Base-by-base conservation (phyloP, 2,329 filamentous ascomycete genomes). In the Penicillium oxalicum region DNA sequence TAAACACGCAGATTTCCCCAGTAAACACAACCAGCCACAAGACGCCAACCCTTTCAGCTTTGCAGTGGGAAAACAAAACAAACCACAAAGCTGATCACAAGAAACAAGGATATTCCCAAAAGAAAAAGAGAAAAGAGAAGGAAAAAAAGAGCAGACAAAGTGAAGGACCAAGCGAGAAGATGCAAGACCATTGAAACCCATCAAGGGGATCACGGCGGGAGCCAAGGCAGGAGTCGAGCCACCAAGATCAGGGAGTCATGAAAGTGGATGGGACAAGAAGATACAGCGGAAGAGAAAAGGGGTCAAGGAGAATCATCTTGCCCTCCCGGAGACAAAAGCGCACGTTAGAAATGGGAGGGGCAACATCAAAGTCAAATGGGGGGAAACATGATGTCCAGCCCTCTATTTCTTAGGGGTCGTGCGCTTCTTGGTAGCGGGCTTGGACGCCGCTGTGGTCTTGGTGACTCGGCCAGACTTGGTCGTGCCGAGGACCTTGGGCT, bases 381-480 rank as follows among this genome's bases (percentile, higher is more conserved):
- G 11, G 48, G 53, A 44, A 33, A 44, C 38, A 47, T 40, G 47
- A 58, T 58, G 52, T 9, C 49, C 58, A 50, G 54, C 52, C 54
- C 59, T 64, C 44, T 70, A 61, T 61, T 73, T 74, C 66, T 73
- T 74, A 9, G 66, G 49, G 9, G 43, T 33, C n/a, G 70, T 56
- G 28, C 70, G 67, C 63, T 75, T 77, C 65, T 74, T 76, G 55
- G 72, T 63, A 4, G 76, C 66, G 42, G 75, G 71, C 60, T 70
- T 66, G 52, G 69, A 57, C 9, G 69, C 64, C 32, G 74, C 69
- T 34, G 73, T 73, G 37, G 75, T 71, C 82, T 93, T 94, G 61
- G 85, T 82, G 61, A 94, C 86, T 59, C 89, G 86, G 42, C 89
- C 88, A 46, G 87, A 84, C 81, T 93, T 93, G 70, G 88, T 91